Percentiles rank a stretch among this genome's conserved stretches.
Conservation (phyloP, 2,329 filamentous ascomycete species). For the Parascedosporium putredinis region DNA sequence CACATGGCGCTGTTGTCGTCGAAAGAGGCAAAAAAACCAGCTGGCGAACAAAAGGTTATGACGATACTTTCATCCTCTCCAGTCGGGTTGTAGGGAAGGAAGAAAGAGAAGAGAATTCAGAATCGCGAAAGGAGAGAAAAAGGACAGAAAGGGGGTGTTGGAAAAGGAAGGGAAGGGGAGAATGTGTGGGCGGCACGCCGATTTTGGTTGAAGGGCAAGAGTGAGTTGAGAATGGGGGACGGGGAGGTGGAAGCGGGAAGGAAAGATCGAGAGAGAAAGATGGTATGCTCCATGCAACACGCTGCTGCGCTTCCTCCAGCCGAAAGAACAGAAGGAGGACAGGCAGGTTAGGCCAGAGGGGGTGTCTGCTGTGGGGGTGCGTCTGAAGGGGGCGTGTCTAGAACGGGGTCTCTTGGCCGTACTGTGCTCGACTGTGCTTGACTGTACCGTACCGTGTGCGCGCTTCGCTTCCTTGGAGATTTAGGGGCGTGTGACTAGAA, state of each 20-base stretch:
- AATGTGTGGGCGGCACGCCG: conserved; percentile 8
- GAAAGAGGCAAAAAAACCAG: no score
- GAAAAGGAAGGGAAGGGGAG: conserved; percentile 3
- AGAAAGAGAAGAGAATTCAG: neutral
- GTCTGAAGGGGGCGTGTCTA: neutral
- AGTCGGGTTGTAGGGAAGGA: neutral
- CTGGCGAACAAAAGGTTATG: neutral
- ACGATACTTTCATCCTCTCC: conserved; percentile 6
- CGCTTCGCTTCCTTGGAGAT: neutral
- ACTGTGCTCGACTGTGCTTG: neutral
- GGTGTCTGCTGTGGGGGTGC: no score
- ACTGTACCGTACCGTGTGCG: neutral
- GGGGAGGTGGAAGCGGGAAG: neutral
- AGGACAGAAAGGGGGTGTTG: conserved; percentile 4
- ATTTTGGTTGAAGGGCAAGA: conserved; percentile 6
- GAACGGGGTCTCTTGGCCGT: no score
- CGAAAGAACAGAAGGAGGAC: neutral
- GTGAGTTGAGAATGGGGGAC: neutral
- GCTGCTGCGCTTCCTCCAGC: neutral
- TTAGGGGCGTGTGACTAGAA: neutral
- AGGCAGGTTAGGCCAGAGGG: neutral
- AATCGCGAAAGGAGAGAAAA: neutral
- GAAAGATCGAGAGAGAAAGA: neutral
- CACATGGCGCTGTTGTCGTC: neutral
- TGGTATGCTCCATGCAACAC: neutral